These are phyloP conservation scores for Silene noctiflora DNA, from an alignment of 179 eudicot genomes.

Conservation along the genomic window DNA sequence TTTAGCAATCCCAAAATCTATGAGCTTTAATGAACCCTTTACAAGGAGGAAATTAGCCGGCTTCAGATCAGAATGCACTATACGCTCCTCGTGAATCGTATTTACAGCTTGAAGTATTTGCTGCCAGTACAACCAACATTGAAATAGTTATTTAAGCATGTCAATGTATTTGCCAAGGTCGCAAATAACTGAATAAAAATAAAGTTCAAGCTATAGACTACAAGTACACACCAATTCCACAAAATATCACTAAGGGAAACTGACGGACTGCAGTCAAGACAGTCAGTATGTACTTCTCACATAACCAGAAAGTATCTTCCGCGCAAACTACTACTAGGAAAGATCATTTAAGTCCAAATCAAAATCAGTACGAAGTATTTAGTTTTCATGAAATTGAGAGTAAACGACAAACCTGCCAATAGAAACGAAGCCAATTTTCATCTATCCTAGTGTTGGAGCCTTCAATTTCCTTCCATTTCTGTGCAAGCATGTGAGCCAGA, in stretches of 20 bases:
- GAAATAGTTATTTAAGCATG: constrained; percentile 21
- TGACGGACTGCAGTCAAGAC: background rate
- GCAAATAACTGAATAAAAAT: background rate
- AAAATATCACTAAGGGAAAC: background rate
- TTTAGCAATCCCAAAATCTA: constrained; percentile 98
- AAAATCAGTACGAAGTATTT: background rate
- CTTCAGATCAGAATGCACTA: constrained; percentile 95
- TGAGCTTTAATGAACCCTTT: constrained; percentile 84
- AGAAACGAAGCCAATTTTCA: constrained; percentile 94
- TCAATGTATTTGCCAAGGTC: background rate
- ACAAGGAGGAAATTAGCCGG: constrained; percentile 98
- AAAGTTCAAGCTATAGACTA: background rate
- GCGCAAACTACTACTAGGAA: background rate
- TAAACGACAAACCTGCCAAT: constrained; percentile 71
- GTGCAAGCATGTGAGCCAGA: constrained; percentile 92
- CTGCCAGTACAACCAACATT: constrained; percentile 42
- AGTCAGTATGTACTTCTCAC: background rate
- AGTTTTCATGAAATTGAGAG: background rate
- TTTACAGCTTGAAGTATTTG: constrained; percentile 89
- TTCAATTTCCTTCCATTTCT: constrained; percentile 86
- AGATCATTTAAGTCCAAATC: no score
- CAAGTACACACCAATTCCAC: background rate
- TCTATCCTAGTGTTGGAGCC: constrained; percentile 53
- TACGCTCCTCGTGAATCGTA: constrained; percentile 92
- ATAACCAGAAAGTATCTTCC: background rate